These are phyloP conservation scores for Aurantiochytrium sp. DNA, from an alignment of 108 stramenopile genomes.

Conservation along the genomic window DNA sequence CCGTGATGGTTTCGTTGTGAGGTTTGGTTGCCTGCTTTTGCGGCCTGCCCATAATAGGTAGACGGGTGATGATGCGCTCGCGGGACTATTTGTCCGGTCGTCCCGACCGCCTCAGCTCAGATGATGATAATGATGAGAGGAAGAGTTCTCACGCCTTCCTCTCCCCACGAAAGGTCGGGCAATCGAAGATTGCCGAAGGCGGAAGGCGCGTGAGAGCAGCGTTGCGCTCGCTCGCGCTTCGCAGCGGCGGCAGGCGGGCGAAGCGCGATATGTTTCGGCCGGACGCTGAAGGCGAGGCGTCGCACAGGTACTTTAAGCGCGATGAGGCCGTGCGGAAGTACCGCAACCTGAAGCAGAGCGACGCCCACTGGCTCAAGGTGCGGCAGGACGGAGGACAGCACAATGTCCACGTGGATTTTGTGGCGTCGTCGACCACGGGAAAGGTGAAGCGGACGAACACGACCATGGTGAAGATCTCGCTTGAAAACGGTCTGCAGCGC, in stretches of 20 bases:
- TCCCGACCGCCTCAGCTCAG: too few relatives aligned
- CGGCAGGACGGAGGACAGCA: background rate
- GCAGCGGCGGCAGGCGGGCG: background rate
- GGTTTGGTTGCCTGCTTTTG: too few relatives aligned
- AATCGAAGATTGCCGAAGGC: too few relatives aligned
- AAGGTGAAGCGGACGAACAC: background rate
- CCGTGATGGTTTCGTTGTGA: too few relatives aligned
- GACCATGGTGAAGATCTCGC: background rate
- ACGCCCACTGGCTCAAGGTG: background rate
- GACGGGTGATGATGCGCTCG: too few relatives aligned
- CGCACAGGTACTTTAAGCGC: background rate
- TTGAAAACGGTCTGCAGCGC: background rate
- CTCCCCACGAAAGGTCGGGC: too few relatives aligned
- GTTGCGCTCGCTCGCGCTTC: too few relatives aligned
- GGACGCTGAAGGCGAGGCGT: background rate
- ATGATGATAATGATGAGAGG: too few relatives aligned
- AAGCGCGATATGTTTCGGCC: background rate
- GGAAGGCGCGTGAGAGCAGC: too few relatives aligned
- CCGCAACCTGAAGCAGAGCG: background rate
- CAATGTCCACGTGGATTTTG: background rate
- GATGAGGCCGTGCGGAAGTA: conserved; percentile 4
- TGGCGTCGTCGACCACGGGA: background rate
- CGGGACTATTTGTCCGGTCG: too few relatives aligned
- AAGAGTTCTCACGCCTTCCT: too few relatives aligned
- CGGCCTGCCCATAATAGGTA: too few relatives aligned